Base-by-base conservation (phyloP, 306 rosid genomes). In the Rosa persica region DNA sequence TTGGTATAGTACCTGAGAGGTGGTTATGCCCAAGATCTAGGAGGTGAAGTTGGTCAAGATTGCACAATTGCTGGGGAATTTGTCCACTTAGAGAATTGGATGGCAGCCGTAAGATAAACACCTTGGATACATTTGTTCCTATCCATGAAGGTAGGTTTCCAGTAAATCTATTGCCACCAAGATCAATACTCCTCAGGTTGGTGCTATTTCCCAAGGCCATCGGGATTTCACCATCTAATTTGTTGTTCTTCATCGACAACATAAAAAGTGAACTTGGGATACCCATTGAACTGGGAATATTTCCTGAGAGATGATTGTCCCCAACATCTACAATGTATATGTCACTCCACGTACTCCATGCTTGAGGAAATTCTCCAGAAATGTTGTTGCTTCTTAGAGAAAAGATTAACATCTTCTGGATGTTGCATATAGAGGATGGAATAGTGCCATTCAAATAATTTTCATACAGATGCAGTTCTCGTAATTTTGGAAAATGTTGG, bases 241-340 rank as follows among this genome's bases (percentile, higher is more conserved):
- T 68, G 10, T 68, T 68, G 36, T 68, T 6, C 4, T 68, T 42
- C 54, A 22, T 22, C 20, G 44, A n/a, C 2, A 68, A 42, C 1
- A 12, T 0, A 12, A 0, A 0, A 43, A 68, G 73, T 11, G 73
- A 22, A 8, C 36, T 43, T 68, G 38, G 54, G 54, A 68, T 6
- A 1, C 74, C 74, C 57, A 46, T 25, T 12, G 74, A 22, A 46
- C 7, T 70, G 0, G 40, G 74, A 46, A 70, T 25, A 44, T 13
- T 70, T 20, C 74, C 57, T n/a, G 57, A 70, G 22, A 69, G 74
- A 43, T 69, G 25, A 36, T 69, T 69, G 74, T 70, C 1, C 0
- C 12, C 20, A 3, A 70, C 30, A 12, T 70, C 74, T 2, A 70
- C 5, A 17, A 23, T 12, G 4, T 0, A 0, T 23, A 70, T 25